Evolutionary conservation across 1,284 basidiomycete genomes (phyloP).

Genomic region (Volvariella surrecta): DNA sequence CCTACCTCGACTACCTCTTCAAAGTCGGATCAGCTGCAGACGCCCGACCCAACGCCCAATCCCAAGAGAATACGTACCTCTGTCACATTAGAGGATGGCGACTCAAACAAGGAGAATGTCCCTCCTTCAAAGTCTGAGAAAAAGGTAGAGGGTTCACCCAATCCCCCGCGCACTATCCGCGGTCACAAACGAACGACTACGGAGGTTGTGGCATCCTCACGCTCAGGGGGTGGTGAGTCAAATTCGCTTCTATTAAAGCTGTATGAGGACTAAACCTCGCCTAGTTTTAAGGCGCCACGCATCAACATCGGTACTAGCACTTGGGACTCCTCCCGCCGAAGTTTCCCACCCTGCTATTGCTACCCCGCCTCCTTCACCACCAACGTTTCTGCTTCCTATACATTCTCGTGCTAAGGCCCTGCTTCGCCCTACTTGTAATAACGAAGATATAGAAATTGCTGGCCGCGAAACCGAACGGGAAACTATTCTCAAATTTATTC

Average conservation of each 20-base stretch:
- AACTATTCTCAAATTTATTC: constrained; percentile 48
- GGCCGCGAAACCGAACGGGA: constrained; percentile 58
- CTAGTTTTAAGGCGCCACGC: constrained; percentile 27
- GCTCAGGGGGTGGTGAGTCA: constrained; percentile 26
- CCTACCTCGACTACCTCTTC: constrained; percentile 16
- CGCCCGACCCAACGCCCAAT: constrained; percentile 56
- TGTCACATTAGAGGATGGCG: constrained; percentile 35
- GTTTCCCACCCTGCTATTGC: constrained; percentile 36
- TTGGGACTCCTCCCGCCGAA: constrained; percentile 31
- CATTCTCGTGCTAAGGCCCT: constrained; percentile 58
- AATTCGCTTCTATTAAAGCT: background rate
- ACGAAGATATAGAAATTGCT: constrained; percentile 35
- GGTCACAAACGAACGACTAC: constrained; percentile 41
- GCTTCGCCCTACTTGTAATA: constrained; percentile 62
- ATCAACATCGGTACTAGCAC: constrained; percentile 35
- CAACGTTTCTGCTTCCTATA: constrained; percentile 41
- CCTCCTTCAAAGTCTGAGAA: constrained; percentile 42
- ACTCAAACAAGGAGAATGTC: constrained; percentile 68
- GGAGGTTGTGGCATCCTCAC: constrained; percentile 32
- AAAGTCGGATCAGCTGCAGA: constrained; percentile 33
- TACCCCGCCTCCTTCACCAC: constrained; percentile 57
- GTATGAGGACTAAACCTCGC: constrained; percentile 13
- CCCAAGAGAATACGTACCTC: constrained; percentile 52
- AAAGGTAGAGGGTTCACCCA: constrained; percentile 25
- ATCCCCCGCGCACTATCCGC: constrained; percentile 28